phyloP scores from a whole-genome alignment of 495 filamentous ascomycete species.

The Hypoxylon fuscum region DNA sequence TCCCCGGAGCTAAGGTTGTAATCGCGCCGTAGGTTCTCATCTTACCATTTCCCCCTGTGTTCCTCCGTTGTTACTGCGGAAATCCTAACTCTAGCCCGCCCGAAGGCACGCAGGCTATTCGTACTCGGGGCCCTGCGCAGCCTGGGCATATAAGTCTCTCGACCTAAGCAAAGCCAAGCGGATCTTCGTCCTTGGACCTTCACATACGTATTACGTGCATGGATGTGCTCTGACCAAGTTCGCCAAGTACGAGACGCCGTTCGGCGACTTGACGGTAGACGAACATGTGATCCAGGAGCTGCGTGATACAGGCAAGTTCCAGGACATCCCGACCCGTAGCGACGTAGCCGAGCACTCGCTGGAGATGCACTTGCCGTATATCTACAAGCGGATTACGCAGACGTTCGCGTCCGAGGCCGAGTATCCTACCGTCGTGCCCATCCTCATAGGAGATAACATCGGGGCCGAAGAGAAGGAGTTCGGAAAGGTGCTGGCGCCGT shows the following conservation, averaged over 20 bases:
- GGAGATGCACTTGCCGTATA: conserved; percentile 95
- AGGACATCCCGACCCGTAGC: conserved; percentile 71
- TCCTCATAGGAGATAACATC: conserved; percentile 84
- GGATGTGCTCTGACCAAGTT: conserved; percentile 81
- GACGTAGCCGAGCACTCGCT: conserved; percentile 95
- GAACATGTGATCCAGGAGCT: conserved; percentile 70
- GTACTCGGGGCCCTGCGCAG: conserved; percentile 93
- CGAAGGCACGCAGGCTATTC: conserved; percentile 92
- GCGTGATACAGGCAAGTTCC: conserved; percentile 69
- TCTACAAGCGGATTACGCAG: conserved; percentile 81
- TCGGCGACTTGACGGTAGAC: conserved; percentile 83
- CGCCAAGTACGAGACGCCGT: conserved; percentile 81
- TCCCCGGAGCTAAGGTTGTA: conserved; percentile 82
- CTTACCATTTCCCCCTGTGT: conserved; percentile 3
- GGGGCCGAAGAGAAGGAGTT: conserved; percentile 71
- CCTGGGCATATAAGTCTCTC: conserved; percentile 91
- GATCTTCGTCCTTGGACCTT: conserved; percentile 93
- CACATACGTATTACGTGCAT: conserved; percentile 84
- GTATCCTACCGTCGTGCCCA: conserved; percentile 82
- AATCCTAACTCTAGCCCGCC: conserved; percentile 17
- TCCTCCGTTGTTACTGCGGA: conserved; percentile 7
- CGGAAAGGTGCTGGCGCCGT: conserved; percentile 78
- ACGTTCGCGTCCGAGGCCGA: conserved; percentile 57
- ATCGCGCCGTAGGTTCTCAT: conserved; percentile 86
- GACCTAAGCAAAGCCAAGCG: conserved; percentile 84